Conservation (phyloP, 2,329 filamentous ascomycete genomes). For the Drechmeria coniospora region DNA sequence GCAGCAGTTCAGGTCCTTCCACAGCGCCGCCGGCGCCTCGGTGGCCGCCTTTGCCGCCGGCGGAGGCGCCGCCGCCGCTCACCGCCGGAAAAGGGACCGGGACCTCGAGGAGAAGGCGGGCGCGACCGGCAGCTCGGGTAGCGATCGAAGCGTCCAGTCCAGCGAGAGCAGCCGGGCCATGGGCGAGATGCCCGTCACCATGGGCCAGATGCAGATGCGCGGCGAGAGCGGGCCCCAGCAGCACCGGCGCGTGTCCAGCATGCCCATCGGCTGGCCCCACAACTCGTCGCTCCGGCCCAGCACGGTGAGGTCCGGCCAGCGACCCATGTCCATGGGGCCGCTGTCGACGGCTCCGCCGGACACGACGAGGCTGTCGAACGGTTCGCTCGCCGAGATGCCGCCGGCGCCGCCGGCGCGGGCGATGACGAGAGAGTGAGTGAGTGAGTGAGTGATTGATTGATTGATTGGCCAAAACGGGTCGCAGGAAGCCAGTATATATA, state of each 20-base stretch:
- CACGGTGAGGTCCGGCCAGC: no score
- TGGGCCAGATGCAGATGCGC: slow-evolving; percentile 9
- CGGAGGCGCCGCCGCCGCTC: slow-evolving; percentile 8
- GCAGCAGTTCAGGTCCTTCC: slow-evolving; percentile 16
- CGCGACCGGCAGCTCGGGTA: slow-evolving; percentile 3
- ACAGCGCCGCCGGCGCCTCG: slow-evolving; percentile 7
- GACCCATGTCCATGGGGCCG: no score
- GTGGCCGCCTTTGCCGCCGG: slow-evolving; percentile 9
- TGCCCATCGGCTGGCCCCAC: slow-evolving; percentile 22
- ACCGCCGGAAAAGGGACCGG: slow-evolving; percentile 7
- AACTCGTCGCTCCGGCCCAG: slow-evolving; percentile 14
- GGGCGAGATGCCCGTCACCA: slow-evolving; percentile 5
- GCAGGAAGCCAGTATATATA: no score
- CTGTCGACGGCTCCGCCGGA: not conserved
- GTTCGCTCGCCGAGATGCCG: slow-evolving; percentile 8
- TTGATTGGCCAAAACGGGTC: no score
- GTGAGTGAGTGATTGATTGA: no score
- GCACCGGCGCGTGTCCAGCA: slow-evolving; percentile 14
- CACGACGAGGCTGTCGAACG: not conserved
- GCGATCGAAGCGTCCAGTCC: slow-evolving; percentile 9
- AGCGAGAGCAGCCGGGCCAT: slow-evolving; percentile 8
- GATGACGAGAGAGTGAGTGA: no score
- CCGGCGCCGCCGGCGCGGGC: no score
- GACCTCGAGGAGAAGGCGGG: slow-evolving; percentile 10
- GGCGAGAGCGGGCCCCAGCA: slow-evolving; percentile 7